Conservation (phyloP, 306 rosid genomes). For the Cercis canadensis region DNA sequence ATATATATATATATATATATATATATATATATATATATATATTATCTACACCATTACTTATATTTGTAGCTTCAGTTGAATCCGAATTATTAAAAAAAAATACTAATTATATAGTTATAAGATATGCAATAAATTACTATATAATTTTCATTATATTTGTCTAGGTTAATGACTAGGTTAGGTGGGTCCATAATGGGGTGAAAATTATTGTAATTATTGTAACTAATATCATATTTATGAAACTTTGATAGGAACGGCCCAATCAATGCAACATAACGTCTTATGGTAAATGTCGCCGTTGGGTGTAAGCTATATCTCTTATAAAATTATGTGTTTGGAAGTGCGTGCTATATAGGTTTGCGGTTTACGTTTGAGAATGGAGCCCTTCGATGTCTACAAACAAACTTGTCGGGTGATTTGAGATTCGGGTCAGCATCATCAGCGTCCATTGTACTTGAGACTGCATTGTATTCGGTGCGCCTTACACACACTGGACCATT, state of each 20-base stretch:
- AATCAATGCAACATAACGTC: neutral
- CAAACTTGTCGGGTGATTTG: neutral
- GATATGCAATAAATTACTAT: too few species aligned
- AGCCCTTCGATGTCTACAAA: neutral
- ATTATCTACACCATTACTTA: too few species aligned
- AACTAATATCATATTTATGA: too few species aligned
- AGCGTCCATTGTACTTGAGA: neutral
- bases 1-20: too few species aligned
- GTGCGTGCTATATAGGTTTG: neutral
- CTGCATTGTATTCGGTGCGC: constrained; percentile 11
- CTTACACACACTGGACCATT: constrained; percentile 20
- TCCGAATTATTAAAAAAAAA: too few species aligned
- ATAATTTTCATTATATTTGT: too few species aligned
- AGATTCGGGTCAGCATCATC: neutral
- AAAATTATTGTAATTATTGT: too few species aligned
- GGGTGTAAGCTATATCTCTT: neutral
- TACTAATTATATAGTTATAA: too few species aligned
- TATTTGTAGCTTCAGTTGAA: too few species aligned
- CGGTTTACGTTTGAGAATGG: neutral
- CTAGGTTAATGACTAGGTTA: too few species aligned
- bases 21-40: too few species aligned
- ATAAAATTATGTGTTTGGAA: neutral
- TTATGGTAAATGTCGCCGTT: neutral
- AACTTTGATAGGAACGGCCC: neutral
- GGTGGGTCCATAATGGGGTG: too few species aligned